Evolutionary conservation across 371 early-diverging fungal genomes (phyloP).

Genomic region (Mucor plumbeus): DNA sequence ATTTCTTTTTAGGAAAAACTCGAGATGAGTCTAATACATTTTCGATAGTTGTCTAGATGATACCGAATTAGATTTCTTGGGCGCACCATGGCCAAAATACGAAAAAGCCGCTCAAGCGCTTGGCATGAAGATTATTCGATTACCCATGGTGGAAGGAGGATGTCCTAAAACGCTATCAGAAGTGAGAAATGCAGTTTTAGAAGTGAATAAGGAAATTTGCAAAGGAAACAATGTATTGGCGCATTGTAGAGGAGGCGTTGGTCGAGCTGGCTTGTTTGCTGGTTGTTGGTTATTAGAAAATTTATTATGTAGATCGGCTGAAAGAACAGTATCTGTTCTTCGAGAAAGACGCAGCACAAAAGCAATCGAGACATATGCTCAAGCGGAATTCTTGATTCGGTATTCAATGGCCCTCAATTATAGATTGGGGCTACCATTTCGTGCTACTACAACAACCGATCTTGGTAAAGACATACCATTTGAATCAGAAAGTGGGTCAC

Average conservation of each 20-base stretch:
- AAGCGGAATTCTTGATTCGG: conserved; percentile 67
- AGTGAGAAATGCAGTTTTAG: conserved; percentile 58
- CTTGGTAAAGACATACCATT: background rate
- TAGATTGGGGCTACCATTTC: conserved; percentile 7
- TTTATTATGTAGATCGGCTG: conserved; percentile 53
- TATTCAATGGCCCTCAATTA: conserved; percentile 48
- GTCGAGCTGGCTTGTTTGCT: conserved; percentile 79
- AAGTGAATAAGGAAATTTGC: conserved; percentile 55
- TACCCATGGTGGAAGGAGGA: conserved; percentile 80
- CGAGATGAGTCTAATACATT: conserved; percentile 6
- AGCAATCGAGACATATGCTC: conserved; percentile 71
- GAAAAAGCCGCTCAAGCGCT: conserved; percentile 58
- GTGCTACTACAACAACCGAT: background rate
- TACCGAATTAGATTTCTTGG: conserved; percentile 70
- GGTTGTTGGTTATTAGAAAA: conserved; percentile 75
- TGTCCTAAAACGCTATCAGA: conserved; percentile 70
- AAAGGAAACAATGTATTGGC: conserved; percentile 68
- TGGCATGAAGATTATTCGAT: conserved; percentile 57
- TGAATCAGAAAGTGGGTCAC: background rate
- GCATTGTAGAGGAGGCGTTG: conserved; percentile 85
- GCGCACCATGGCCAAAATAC: conserved; percentile 75
- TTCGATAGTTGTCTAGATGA: conserved; percentile 72
- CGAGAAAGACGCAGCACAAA: conserved; percentile 63
- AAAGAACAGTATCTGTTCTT: conserved; percentile 59
- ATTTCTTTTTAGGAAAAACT: background rate